Percentiles rank a stretch among this genome's conserved stretches.
These are phyloP conservation scores for Omphalotus guepiniiformis DNA, from an alignment of 768 basidiomycete species.

Conservation along the genomic window DNA sequence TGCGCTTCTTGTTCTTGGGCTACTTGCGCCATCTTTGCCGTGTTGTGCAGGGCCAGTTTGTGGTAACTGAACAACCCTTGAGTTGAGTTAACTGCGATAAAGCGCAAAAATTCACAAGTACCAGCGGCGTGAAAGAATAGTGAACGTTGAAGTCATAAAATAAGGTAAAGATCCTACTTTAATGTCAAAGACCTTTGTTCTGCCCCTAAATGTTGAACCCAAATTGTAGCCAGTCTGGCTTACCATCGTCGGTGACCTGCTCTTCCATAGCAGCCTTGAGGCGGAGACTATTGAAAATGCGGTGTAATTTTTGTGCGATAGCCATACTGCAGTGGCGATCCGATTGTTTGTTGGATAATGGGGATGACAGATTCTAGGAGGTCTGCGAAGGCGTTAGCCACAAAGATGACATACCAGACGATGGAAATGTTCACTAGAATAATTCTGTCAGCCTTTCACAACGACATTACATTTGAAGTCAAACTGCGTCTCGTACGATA, in stretches of 20 bases:
- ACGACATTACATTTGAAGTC: conserved; percentile 84
- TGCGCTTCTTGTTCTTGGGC: no score
- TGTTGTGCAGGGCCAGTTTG: no score
- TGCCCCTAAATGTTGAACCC: conserved; percentile 85
- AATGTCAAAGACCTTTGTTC: conserved; percentile 79
- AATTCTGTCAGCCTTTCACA: conserved; percentile 76
- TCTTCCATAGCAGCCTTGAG: conserved; percentile 22
- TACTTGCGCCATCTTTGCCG: no score
- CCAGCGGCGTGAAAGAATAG: no score
- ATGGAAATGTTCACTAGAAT: no score
- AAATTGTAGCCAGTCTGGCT: conserved; percentile 73
- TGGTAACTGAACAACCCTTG: no score
- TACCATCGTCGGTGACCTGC: conserved; percentile 19
- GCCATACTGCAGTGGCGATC: conserved; percentile 84
- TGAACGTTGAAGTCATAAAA: no score
- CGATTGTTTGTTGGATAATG: conserved; percentile 63
- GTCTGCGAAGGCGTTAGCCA: conserved; percentile 31
- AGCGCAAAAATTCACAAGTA: no score
- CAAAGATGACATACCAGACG: no score
- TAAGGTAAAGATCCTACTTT: no score
- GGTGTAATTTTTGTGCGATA: conserved; percentile 98
- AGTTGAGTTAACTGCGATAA: no score
- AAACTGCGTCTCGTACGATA: conserved; percentile 84
- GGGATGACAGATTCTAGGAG: conserved; percentile 59
- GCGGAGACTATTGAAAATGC: conserved; percentile 82